These are phyloP conservation scores for Tolypocladium pustulatum DNA, from an alignment of 2,329 filamentous ascomycete genomes.

Conservation along the genomic window DNA sequence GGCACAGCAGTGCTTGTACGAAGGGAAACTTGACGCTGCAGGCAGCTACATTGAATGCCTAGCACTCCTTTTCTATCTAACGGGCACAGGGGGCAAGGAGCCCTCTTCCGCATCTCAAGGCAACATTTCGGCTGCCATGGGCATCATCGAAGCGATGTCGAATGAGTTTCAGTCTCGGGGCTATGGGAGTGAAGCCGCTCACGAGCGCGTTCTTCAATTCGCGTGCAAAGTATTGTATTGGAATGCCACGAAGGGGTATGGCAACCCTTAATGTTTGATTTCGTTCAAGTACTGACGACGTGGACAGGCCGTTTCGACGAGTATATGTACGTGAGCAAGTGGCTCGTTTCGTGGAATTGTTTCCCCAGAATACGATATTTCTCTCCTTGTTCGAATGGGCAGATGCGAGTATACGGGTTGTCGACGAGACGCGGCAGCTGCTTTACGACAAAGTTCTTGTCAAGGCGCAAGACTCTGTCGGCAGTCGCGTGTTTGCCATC, in stretches of 20 bases:
- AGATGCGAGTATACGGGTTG: conserved; percentile 59
- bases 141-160: conserved; percentile 29
- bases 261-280: not conserved
- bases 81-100: conserved; percentile 28
- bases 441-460: conserved; percentile 42
- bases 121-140: conserved; percentile 41
- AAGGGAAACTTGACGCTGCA: conserved; percentile 36
- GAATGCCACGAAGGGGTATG: conserved; percentile 50
- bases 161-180: conserved; percentile 28
- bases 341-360: conserved; percentile 46
- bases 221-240: conserved; percentile 55
- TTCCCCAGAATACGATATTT: conserved; percentile 69
- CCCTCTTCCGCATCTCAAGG: conserved; percentile 38
- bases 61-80: conserved; percentile 58
- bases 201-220: conserved; percentile 60
- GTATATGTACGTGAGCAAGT: conserved; percentile 53
- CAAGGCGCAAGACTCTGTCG: conserved; percentile 27
- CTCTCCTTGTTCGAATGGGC: conserved; percentile 64
- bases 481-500: conserved; percentile 38
- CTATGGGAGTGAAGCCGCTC: conserved; percentile 21
- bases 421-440: conserved; percentile 65
- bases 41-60: conserved; percentile 49
- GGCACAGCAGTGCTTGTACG: conserved; percentile 45
- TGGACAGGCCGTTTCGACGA: conserved; percentile 53
- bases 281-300: not conserved